phyloP scores from a whole-genome alignment of 352 stramenopile species.

The Globisporangium cystogenes region DNA sequence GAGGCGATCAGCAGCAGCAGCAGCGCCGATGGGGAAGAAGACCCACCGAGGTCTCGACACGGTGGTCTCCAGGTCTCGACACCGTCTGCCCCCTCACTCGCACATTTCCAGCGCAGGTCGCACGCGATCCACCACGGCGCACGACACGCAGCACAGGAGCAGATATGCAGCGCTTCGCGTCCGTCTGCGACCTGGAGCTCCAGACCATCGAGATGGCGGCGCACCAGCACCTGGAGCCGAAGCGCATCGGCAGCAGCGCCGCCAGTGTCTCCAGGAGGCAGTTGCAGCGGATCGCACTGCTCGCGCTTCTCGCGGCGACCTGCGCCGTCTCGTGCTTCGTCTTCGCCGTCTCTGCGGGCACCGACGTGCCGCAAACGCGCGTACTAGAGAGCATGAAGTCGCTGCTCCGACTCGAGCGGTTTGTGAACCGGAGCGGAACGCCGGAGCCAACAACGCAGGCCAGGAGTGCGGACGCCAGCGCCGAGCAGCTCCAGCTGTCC shows the following conservation, averaged over 20 bases:
- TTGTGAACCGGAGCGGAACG: neutral
- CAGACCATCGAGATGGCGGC: slow-evolving; percentile 1
- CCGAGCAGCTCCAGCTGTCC: neutral
- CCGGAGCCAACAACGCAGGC: neutral
- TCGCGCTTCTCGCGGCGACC: slow-evolving; percentile 1
- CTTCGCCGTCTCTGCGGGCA: slow-evolving; percentile 5
- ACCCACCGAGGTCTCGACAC: too few species aligned
- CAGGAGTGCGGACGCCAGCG: neutral
- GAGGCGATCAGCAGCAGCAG: too few species aligned
- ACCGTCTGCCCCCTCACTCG: neutral
- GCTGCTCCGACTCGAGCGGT: slow-evolving; percentile 1
- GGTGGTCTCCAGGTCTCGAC: too few species aligned
- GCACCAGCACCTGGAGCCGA: neutral
- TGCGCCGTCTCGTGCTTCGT: slow-evolving; percentile 8
- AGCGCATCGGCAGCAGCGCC: neutral
- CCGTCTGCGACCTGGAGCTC: slow-evolving; percentile 11
- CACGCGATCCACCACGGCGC: neutral
- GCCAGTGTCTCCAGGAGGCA: neutral
- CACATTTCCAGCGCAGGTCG: neutral
- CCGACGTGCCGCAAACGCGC: neutral
- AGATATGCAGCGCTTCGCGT: slow-evolving; percentile 12
- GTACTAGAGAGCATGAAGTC: slow-evolving; percentile 9
- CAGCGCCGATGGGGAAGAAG: neutral
- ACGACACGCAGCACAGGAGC: neutral
- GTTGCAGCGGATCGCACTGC: slow-evolving; percentile 6